Conservation (phyloP, 495 filamentous ascomycete genomes). For the Talaromyces nanjingensis region DNA sequence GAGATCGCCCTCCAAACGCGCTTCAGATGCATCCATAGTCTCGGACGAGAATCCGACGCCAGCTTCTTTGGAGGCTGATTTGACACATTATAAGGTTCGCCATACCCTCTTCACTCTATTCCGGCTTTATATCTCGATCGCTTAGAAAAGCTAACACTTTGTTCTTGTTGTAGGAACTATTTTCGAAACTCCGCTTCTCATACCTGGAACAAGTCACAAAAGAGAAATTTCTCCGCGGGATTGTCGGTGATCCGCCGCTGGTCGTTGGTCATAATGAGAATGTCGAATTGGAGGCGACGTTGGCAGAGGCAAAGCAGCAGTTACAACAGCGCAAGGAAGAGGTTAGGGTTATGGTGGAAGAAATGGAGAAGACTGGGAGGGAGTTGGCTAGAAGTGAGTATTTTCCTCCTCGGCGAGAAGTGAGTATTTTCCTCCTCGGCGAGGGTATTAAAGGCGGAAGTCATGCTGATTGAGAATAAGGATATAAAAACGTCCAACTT, state of each 20-base stretch:
- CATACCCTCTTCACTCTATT: too few species aligned
- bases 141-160: too few species aligned
- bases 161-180: constrained; percentile 59
- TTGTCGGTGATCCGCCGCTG: constrained; percentile 82
- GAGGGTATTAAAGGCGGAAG: neutral
- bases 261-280: constrained; percentile 80
- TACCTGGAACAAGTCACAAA: constrained; percentile 79
- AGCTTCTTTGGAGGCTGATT: constrained; percentile 70
- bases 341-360: constrained; percentile 62
- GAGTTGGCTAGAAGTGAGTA: constrained; percentile 46
- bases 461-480: constrained; percentile 17
- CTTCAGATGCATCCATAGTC: constrained; percentile 62
- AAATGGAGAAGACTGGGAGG: constrained; percentile 61
- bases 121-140: too few species aligned
- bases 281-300: constrained; percentile 63
- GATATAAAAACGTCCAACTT: constrained; percentile 57
- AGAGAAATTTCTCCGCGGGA: constrained; percentile 89
- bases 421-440: too few species aligned
- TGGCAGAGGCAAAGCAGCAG: constrained; percentile 64
- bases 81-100: constrained; percentile 60
- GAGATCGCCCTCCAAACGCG: constrained; percentile 39
- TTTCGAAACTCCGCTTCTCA: constrained; percentile 92
- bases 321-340: constrained; percentile 74
- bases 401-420: too few species aligned
- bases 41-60: constrained; percentile 64